Percentiles rank a stretch among this genome's conserved stretches.
These are phyloP conservation scores for Zymoseptoria ardabiliae DNA, from an alignment of 2,329 filamentous ascomycete genomes.

Conservation along the genomic window DNA sequence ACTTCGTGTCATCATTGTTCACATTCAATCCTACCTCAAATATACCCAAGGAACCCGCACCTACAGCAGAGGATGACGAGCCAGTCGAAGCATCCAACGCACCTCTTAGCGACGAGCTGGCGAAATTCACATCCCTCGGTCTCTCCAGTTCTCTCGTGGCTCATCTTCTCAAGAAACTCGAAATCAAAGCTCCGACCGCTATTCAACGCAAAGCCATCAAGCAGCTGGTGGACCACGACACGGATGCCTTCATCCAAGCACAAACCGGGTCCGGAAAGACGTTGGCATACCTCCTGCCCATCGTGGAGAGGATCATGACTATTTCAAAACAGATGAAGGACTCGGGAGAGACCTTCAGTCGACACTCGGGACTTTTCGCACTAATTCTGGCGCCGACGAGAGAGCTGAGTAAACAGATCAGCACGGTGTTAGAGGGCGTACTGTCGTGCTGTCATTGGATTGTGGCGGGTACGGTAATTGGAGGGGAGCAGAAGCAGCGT, in stretches of 20 bases:
- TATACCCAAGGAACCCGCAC: constrained; percentile 38
- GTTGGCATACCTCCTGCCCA: constrained; percentile 74
- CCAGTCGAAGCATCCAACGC: constrained; percentile 78
- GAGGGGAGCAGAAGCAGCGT: constrained; percentile 65
- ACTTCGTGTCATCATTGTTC: constrained; percentile 82
- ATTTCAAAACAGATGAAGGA: constrained; percentile 51
- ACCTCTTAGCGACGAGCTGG: constrained; percentile 72
- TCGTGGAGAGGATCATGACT: constrained; percentile 79
- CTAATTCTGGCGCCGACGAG: constrained; percentile 90
- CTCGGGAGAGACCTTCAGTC: constrained; percentile 51
- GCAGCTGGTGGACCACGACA: constrained; percentile 70
- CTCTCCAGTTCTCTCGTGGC: constrained; percentile 72
- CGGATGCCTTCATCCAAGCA: constrained; percentile 91
- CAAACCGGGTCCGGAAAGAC: constrained; percentile 98
- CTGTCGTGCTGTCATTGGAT: constrained; percentile 90
- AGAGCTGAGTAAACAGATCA: constrained; percentile 91
- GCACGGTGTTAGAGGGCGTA: constrained; percentile 74
- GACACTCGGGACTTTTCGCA: constrained; percentile 85
- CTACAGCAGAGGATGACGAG: constrained; percentile 38
- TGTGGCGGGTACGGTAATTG: constrained; percentile 76
- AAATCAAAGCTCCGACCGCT: constrained; percentile 82
- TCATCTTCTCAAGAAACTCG: constrained; percentile 77
- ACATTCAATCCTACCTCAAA: constrained; percentile 75
- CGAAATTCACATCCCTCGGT: constrained; percentile 79
- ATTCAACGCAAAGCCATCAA: constrained; percentile 88